A percentile compares a stretch with the other conserved stretches of the same genome.
Conservation (phyloP, 75 land plant genomes). For the Azolla pinnata region DNA sequence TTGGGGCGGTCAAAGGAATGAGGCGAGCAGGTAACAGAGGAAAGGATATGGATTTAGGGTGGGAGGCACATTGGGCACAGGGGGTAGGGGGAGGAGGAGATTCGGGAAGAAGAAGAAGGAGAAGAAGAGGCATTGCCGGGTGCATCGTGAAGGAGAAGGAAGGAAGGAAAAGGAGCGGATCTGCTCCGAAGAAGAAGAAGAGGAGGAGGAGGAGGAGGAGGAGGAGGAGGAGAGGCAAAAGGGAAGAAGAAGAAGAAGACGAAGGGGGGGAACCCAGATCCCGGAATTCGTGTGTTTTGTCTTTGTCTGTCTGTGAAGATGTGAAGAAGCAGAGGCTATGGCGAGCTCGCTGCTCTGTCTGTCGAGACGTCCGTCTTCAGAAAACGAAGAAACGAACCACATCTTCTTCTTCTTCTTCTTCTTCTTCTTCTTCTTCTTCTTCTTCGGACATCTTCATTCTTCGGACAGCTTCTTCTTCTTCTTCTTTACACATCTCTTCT, state of each 20-base stretch:
- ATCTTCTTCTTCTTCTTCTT: too few relatives aligned
- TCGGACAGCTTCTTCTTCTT: too few relatives aligned
- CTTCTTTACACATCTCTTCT: too few relatives aligned
- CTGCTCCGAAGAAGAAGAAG: neutral
- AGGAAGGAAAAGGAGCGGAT: slow-evolving; percentile 1
- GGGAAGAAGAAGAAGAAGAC: neutral
- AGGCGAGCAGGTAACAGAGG: neutral
- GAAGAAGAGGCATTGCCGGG: neutral
- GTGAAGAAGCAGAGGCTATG: too few relatives aligned
- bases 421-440: too few relatives aligned
- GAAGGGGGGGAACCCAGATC: too few relatives aligned
- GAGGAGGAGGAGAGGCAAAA: neutral
- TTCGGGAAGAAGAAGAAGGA: neutral
- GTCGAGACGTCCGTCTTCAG: too few relatives aligned
- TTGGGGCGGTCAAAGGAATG: neutral
- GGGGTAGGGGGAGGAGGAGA: neutral
- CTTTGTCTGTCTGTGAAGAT: too few relatives aligned
- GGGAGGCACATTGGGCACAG: neutral
- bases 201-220: neutral
- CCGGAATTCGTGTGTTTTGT: too few relatives aligned
- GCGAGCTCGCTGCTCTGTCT: too few relatives aligned
- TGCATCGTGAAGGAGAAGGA: neutral
- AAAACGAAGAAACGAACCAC: too few relatives aligned
- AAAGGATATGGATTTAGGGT: neutral
- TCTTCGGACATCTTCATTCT: too few relatives aligned